Percentiles rank a stretch among this genome's conserved stretches.
These are phyloP conservation scores for Dactylellina cionopaga DNA, from an alignment of 2,329 filamentous ascomycete genomes.

Conservation along the genomic window DNA sequence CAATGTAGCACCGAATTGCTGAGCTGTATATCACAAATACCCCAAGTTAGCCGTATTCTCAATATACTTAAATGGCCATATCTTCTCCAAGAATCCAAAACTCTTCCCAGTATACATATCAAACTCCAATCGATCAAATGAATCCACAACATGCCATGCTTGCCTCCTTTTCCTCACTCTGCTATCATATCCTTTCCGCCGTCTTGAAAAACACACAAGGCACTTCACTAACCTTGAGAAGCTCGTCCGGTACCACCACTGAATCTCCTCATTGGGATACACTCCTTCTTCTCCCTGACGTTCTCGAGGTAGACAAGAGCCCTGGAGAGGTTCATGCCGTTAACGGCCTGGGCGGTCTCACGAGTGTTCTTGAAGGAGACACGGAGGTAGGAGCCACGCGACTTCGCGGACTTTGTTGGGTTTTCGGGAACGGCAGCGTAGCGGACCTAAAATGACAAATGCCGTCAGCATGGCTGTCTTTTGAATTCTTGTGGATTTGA, in stretches of 20 bases:
- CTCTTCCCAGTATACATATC: too few relatives aligned
- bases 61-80: not conserved
- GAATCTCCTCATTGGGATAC: constrained; percentile 97
- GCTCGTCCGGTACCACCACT: constrained; percentile 93
- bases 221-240: constrained; percentile 85
- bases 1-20: constrained; percentile 97
- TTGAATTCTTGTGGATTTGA: constrained; percentile 16
- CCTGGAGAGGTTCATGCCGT: constrained; percentile 97
- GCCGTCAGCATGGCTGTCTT: constrained; percentile 34
- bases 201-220: not conserved
- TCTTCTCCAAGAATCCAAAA: not conserved
- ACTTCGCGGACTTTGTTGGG: constrained; percentile 91
- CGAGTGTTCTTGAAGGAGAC: constrained; percentile 99
- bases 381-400: constrained; percentile 97
- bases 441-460: constrained; percentile 73
- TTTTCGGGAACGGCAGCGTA: constrained; percentile 93
- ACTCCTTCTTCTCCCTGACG: constrained; percentile 96
- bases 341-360: constrained; percentile 99
- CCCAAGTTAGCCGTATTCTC: constrained; percentile 2
- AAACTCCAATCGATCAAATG: not conserved
- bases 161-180: too few relatives aligned
- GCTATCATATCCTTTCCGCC: too few relatives aligned
- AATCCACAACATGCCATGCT: too few relatives aligned
- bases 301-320: constrained; percentile 98
- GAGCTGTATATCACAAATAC: constrained; percentile 71